Percentiles rank a stretch among this genome's conserved stretches.
These are phyloP conservation scores for Vaccinium vitisidaea DNA, from an alignment of 148 eudicot genomes.

Conservation along the genomic window DNA sequence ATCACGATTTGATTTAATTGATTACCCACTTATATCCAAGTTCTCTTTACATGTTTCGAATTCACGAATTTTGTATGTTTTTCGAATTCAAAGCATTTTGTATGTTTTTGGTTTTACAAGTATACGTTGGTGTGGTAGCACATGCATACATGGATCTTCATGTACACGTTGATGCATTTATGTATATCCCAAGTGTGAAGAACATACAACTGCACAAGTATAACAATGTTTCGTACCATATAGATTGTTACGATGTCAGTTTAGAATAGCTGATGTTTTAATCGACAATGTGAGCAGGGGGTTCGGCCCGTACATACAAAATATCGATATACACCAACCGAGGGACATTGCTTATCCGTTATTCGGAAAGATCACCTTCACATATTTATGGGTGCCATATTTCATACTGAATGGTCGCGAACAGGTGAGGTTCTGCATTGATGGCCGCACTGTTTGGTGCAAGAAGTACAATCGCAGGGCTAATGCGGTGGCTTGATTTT, in stretches of 20 bases:
- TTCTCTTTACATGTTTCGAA: too few species aligned
- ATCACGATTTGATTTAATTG: too few species aligned
- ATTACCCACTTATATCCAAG: too few species aligned
- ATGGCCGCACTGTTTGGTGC: slow-evolving; percentile 1
- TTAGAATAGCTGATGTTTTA: background rate
- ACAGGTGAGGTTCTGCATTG: background rate
- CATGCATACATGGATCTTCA: too few species aligned
- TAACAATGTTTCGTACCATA: too few species aligned
- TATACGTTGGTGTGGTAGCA: too few species aligned
- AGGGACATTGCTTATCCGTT: background rate
- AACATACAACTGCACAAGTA: too few species aligned
- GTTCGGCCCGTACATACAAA: background rate
- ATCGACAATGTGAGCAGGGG: background rate
- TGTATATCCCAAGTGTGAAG: too few species aligned
- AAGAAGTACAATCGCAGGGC: background rate
- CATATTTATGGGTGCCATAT: background rate
- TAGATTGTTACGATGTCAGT: background rate
- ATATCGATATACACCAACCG: background rate
- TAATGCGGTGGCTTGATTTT: background rate
- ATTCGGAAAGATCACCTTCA: background rate
- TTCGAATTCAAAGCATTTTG: too few species aligned
- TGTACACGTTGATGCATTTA: too few species aligned
- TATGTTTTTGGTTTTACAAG: too few species aligned
- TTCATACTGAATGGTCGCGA: background rate
- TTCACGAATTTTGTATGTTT: too few species aligned